Conservation (phyloP, 495 filamentous ascomycete genomes). For the Penicillium chermesinum region DNA sequence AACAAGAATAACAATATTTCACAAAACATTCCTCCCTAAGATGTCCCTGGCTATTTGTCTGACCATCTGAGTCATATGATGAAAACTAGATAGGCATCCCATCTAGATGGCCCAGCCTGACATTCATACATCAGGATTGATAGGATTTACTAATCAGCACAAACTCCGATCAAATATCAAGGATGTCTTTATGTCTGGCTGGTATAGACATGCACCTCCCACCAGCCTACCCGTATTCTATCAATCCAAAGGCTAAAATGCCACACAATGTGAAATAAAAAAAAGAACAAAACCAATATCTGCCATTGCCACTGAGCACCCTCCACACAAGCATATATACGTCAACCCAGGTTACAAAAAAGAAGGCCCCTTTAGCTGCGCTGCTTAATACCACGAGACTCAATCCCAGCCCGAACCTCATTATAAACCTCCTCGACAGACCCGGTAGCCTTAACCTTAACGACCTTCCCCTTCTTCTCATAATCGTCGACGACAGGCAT, state of each 20-base stretch:
- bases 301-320: background rate
- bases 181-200: too few species aligned
- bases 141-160: too few species aligned
- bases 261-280: background rate
- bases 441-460: constrained; percentile 65
- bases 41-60: too few species aligned
- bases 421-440: constrained; percentile 70
- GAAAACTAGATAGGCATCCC: too few species aligned
- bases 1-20: constrained; percentile 24
- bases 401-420: constrained; percentile 54
- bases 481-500: constrained; percentile 94
- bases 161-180: too few species aligned
- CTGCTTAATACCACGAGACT: constrained; percentile 38
- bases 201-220: background rate
- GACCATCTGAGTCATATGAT: too few species aligned
- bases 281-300: background rate
- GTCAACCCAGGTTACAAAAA: too few species aligned
- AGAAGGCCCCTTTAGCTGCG: constrained; percentile 18
- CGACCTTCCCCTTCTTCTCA: constrained; percentile 69
- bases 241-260: background rate
- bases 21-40: constrained; percentile 2
- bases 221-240: background rate
- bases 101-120: too few species aligned
- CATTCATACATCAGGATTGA: too few species aligned
- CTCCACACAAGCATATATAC: constrained; percentile 3